Evolutionary conservation across 768 basidiomycete genomes (phyloP).

Genomic region (Cystobasidium ongulense): DNA sequence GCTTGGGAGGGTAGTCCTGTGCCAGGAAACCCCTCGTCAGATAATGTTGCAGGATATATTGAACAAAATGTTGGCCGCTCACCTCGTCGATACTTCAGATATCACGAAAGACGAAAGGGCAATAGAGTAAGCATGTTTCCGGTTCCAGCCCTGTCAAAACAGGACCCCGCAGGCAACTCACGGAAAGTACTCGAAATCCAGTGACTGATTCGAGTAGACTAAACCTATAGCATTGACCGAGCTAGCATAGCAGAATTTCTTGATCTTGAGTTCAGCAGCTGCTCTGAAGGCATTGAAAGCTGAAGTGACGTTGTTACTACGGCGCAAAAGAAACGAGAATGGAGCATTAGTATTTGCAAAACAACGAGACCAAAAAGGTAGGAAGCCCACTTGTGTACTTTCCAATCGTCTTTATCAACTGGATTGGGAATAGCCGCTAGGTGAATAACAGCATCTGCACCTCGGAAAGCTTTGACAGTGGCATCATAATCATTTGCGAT

Average conservation of each 20-base stretch:
- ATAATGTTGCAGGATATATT: neutral
- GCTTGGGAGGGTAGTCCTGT: neutral
- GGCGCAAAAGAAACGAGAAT: neutral
- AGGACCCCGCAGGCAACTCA: neutral
- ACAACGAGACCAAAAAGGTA: no score
- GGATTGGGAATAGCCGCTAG: constrained; percentile 20
- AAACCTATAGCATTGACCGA: constrained; percentile 26
- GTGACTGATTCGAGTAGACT: neutral
- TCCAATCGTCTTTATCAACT: constrained; percentile 11
- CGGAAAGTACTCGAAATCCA: constrained; percentile 28
- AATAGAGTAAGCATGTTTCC: neutral
- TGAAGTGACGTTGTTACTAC: constrained; percentile 16
- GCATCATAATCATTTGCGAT: constrained; percentile 20
- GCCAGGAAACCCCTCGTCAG: neutral
- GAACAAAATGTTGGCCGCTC: neutral
- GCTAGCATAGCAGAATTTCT: constrained; percentile 21
- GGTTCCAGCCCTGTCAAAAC: neutral
- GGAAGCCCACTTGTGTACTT: constrained; percentile 13
- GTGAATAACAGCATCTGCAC: constrained; percentile 25
- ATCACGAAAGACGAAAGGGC: neutral
- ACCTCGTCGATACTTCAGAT: neutral
- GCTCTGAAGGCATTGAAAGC: constrained; percentile 22
- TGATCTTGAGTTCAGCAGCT: constrained; percentile 27
- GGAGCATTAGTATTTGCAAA: neutral
- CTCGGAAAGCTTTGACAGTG: constrained; percentile 7